Evolutionary conservation across 768 basidiomycete species (phyloP).

Genomic region (Auricularia sp.): DNA sequence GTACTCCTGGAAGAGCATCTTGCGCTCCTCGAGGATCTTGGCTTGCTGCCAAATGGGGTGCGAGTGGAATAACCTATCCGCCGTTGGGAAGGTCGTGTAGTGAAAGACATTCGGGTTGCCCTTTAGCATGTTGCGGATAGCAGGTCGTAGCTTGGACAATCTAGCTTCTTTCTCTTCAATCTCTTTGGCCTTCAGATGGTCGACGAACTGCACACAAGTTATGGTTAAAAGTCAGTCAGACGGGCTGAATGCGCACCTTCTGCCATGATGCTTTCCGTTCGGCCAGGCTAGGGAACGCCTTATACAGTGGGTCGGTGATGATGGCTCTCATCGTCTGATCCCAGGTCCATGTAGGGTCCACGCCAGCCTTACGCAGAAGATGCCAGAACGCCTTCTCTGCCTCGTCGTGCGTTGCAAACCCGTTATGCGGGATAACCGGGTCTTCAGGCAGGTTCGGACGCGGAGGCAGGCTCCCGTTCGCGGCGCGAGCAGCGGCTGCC

Average conservation of each 20-base stretch:
- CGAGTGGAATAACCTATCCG: conserved; percentile 73
- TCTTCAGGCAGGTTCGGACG: conserved; percentile 78
- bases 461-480: conserved; percentile 50
- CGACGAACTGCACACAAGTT: conserved; percentile 50
- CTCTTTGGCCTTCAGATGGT: conserved; percentile 66
- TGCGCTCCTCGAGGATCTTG: conserved; percentile 75
- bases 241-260: conserved; percentile 45
- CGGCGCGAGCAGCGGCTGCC: conserved; percentile 23
- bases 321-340: conserved; percentile 96
- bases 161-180: conserved; percentile 78
- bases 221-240: neutral
- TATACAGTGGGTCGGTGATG: conserved; percentile 96
- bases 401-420: conserved; percentile 76
- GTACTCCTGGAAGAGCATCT: conserved; percentile 86
- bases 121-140: conserved; percentile 74
- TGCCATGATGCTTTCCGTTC: conserved; percentile 94
- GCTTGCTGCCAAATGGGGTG: conserved; percentile 90
- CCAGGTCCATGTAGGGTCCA: conserved; percentile 93
- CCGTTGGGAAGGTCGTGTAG: conserved; percentile 84
- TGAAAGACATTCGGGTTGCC: conserved; percentile 83
- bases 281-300: conserved; percentile 82
- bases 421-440: conserved; percentile 81
- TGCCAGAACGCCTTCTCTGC: conserved; percentile 92
- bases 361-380: conserved; percentile 78
- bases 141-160: conserved; percentile 77